A percentile compares a stretch with the other conserved stretches of the same genome.
Evolutionary conservation across 345 rosid species (phyloP).

Genomic region (Linum tenue): DNA sequence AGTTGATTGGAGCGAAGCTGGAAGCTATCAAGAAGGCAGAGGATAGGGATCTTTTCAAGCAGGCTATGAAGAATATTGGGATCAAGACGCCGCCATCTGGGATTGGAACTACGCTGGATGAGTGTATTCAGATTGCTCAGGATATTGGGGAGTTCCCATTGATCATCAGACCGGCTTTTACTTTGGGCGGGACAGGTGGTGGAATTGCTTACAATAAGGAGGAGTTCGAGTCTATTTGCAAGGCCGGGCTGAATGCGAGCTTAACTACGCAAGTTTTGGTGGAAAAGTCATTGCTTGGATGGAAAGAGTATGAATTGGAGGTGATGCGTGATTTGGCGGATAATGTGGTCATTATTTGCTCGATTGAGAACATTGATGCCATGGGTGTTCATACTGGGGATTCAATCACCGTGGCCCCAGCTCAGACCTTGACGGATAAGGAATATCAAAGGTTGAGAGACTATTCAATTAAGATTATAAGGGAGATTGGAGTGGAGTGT

Average conservation of each 20-base stretch:
- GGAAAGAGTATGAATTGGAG: conserved; percentile 97
- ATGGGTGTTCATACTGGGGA: conserved; percentile 99
- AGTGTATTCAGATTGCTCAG: conserved; percentile 59
- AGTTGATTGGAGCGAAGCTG: conserved; percentile 89
- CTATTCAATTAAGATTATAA: conserved; percentile 70
- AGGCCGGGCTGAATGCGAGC: conserved; percentile 82
- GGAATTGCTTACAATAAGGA: conserved; percentile 93
- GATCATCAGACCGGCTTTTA: conserved; percentile 93
- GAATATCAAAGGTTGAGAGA: conserved; percentile 93
- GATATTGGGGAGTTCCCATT: conserved; percentile 86
- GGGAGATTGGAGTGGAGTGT: conserved; percentile 99
- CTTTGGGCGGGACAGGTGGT: conserved; percentile 95
- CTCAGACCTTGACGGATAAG: conserved; percentile 87
- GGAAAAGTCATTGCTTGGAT: conserved; percentile 90
- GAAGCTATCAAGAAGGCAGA: conserved; percentile 90
- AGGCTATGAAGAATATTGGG: conserved; percentile 82
- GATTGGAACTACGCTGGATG: conserved; percentile 70
- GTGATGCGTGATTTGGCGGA: conserved; percentile 98
- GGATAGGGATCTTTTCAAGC: conserved; percentile 79
- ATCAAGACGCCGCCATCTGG: conserved; percentile 92
- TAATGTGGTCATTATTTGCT: conserved; percentile 92
- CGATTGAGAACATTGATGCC: conserved; percentile 93
- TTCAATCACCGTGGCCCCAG: conserved; percentile 97
- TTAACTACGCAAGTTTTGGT: conserved; percentile 81
- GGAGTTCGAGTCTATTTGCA: conserved; percentile 78